Evolutionary conservation across 352 stramenopile species (phyloP), one percentile per base, ranked within the genome.

Genomic region (Saprolegnia diclina): DNA sequence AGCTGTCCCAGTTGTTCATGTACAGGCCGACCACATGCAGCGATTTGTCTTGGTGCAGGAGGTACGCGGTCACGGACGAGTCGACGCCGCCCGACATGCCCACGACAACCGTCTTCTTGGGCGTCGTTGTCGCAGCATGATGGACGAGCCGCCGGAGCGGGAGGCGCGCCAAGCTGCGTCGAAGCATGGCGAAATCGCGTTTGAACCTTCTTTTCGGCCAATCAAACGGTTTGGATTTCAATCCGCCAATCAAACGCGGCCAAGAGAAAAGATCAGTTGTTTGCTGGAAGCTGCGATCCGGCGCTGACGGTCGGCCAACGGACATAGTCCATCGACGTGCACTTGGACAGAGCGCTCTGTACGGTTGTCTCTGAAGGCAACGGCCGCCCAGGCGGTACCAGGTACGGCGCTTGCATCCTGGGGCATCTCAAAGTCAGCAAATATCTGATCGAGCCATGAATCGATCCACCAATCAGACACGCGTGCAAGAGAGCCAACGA

Each of bases 1-100:
- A 89, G 21, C 82, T 68, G 79, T 99, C 97, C 97, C 97, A 99
- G 78, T 99, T 99, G 72, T 96, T 97, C 97, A 99, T 99, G 78
- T 98, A 98, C 46, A 99, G 84, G n/a, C 95, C 97, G 19, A 95
- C 85, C 56, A 99, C 83, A 46, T 89, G 79, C 78, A 92, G 96
- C n/a, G 90, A 90, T 71, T 96, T 82, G 37, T n/a, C 52, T 40
- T 91, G 64, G 38, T 91, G 76, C 10, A 99, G 80, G 29, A 99
- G 77, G 74, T 97, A 80, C 22, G 96, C 96, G 44, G 92, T 82
- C 29, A 99, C 96, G 0, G 96, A 98, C 22, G 95, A 99, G 77
- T 99, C 97, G 24, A 99, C 96, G n/a, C 97, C 97, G 32, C 97
- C 97, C 14, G 95, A 99, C 84, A 99, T 96, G 48, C 96, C 97